These are phyloP conservation scores for Lentinula boryana DNA, from an alignment of 768 basidiomycete species.

Conservation along the genomic window DNA sequence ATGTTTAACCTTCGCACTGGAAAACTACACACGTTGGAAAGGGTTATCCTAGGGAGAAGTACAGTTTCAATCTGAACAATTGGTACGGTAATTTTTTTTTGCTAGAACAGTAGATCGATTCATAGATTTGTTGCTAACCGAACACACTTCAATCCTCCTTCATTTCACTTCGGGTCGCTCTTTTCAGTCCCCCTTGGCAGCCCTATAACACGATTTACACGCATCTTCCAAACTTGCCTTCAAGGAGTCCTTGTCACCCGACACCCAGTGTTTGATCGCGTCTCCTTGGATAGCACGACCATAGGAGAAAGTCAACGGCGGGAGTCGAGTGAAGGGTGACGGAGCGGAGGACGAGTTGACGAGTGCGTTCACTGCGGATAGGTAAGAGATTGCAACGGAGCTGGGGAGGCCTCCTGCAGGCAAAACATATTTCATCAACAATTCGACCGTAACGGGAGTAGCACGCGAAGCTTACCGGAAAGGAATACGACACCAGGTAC, in stretches of 20 bases:
- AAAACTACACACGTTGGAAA: too few species aligned
- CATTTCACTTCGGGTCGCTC: too few species aligned
- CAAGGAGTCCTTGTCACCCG: slow-evolving; percentile 34
- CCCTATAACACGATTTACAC: slow-evolving; percentile 36
- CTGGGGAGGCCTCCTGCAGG: slow-evolving; percentile 38
- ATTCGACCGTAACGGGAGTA: not conserved
- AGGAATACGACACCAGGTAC: slow-evolving; percentile 46
- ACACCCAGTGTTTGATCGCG: slow-evolving; percentile 39
- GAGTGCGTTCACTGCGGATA: slow-evolving; percentile 33
- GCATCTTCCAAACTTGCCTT: slow-evolving; percentile 34
- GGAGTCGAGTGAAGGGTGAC: slow-evolving; percentile 33
- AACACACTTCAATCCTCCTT: too few species aligned
- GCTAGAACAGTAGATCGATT: too few species aligned
- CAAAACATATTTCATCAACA: not conserved
- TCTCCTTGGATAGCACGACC: slow-evolving; percentile 46
- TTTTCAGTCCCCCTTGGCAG: slow-evolving; percentile 28
- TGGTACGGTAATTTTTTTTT: too few species aligned
- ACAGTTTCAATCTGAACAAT: too few species aligned
- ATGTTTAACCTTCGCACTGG: too few species aligned
- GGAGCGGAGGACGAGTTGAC: slow-evolving; percentile 24
- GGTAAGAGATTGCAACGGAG: slow-evolving; percentile 31
- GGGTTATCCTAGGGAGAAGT: too few species aligned
- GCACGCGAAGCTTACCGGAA: slow-evolving; percentile 29
- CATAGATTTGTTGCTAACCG: too few species aligned
- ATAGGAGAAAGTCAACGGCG: slow-evolving; percentile 44